Conservation (phyloP, 208 protist species). For the Trypanosoma congolense region DNA sequence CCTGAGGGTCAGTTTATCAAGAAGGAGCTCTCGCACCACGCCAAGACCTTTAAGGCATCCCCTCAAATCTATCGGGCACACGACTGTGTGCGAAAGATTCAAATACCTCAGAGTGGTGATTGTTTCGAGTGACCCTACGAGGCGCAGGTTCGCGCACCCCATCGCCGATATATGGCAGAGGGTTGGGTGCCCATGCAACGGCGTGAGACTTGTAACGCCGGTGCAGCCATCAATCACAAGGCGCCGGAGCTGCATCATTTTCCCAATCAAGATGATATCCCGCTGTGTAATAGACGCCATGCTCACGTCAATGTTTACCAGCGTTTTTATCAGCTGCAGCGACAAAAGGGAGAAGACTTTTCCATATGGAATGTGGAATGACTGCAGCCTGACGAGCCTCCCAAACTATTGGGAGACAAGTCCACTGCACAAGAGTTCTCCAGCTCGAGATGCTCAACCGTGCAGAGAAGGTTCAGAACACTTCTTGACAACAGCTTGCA, state of each 20-base stretch:
- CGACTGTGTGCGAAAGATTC: constrained; percentile 7
- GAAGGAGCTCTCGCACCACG: neutral
- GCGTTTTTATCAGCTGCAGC: constrained; percentile 19
- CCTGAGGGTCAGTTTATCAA: neutral
- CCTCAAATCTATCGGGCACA: neutral
- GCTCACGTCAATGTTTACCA: constrained; percentile 27
- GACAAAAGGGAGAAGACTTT: constrained; percentile 27
- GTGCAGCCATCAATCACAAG: constrained; percentile 36
- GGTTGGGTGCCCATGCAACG: constrained; percentile 25
- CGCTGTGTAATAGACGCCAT: constrained; percentile 32
- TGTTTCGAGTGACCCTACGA: constrained; percentile 7
- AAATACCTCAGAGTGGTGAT: constrained; percentile 9
- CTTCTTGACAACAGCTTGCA: constrained; percentile 4
- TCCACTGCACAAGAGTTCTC: constrained; percentile 17
- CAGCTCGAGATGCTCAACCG: constrained; percentile 19
- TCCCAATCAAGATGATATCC: constrained; percentile 31
- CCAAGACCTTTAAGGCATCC: neutral
- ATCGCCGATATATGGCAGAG: constrained; percentile 6
- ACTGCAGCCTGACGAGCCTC: constrained; percentile 22
- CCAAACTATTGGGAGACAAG: constrained; percentile 21
- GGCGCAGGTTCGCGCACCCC: constrained; percentile 1
- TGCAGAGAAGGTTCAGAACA: constrained; percentile 6
- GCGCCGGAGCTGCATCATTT: constrained; percentile 27
- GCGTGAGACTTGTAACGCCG: constrained; percentile 31
- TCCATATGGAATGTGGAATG: constrained; percentile 19